phyloP scores from a whole-genome alignment of 768 basidiomycete genomes.

The Lentinula lateritia region DNA sequence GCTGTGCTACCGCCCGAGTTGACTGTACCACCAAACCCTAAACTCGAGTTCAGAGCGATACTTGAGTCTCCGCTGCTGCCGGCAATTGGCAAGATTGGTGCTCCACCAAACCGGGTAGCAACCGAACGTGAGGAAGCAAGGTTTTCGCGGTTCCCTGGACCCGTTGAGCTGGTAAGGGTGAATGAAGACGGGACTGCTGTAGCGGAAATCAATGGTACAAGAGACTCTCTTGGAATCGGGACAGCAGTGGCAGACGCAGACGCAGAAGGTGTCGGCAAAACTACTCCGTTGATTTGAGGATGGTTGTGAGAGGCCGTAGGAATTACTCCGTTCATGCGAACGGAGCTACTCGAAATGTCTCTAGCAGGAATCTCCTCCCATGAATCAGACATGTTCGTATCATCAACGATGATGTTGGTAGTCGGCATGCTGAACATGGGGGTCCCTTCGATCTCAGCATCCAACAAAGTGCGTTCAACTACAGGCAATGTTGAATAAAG shows the following conservation, averaged over 20 bases:
- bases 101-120: conserved; percentile 5
- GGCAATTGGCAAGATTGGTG: not conserved
- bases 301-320: conserved; percentile 7
- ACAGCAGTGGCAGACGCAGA: not conserved
- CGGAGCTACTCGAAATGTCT: conserved; percentile 8
- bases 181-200: not conserved
- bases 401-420: conserved; percentile 10
- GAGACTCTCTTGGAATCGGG: not conserved
- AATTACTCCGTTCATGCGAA: conserved; percentile 12
- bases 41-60: not conserved
- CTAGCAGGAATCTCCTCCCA: conserved; percentile 47
- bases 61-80: not conserved
- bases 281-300: conserved; percentile 11
- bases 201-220: not conserved
- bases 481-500: conserved; percentile 58
- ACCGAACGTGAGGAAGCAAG: not conserved
- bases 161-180: not conserved
- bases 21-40: not conserved
- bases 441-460: conserved; percentile 44
- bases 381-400: conserved; percentile 30
- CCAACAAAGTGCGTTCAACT: conserved; percentile 58
- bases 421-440: not conserved
- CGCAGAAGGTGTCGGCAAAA: not conserved
- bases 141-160: not conserved
- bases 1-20: not conserved